Evolutionary conservation across 192 early-diverging fungal genomes (phyloP).

Genomic region (Kappamyces sp.): DNA sequence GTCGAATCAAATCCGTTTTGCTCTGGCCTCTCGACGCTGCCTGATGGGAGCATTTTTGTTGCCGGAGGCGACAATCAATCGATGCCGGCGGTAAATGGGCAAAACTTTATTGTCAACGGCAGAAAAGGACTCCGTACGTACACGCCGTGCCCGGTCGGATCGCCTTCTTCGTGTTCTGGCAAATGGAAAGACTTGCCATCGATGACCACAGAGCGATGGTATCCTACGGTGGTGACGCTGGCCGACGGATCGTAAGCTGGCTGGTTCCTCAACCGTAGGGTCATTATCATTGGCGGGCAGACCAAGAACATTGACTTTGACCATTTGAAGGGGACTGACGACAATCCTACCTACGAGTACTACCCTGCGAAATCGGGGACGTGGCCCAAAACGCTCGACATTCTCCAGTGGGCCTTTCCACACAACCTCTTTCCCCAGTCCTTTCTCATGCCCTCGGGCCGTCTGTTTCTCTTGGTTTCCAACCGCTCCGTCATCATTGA

Average conservation of each 20-base stretch:
- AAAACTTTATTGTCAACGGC: conserved; percentile 19
- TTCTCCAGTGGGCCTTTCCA: conserved; percentile 23
- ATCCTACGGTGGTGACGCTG: conserved; percentile 35
- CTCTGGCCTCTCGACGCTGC: conserved; percentile 29
- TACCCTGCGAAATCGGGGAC: conserved; percentile 19
- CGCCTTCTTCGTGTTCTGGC: background rate
- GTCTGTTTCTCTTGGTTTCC: conserved; percentile 33
- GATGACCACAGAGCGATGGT: conserved; percentile 35
- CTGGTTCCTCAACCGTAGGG: background rate
- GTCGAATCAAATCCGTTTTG: conserved; percentile 35
- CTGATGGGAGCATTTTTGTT: conserved; percentile 35
- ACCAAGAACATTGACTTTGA: conserved; percentile 28
- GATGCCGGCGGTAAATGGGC: background rate
- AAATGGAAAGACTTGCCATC: conserved; percentile 15
- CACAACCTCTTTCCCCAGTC: conserved; percentile 24
- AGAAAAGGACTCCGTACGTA: conserved; percentile 16
- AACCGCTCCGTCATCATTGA: conserved; percentile 7
- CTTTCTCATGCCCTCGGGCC: conserved; percentile 29
- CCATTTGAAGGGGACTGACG: conserved; percentile 10
- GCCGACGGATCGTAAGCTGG: conserved; percentile 11
- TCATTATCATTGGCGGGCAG: conserved; percentile 19
- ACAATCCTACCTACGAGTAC: conserved; percentile 42
- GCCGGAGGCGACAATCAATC: conserved; percentile 34
- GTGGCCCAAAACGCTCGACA: conserved; percentile 12
- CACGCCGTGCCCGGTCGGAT: conserved; percentile 7